These are phyloP conservation scores for Gamarada debralockiae DNA, from an alignment of 495 filamentous ascomycete species.

Conservation along the genomic window DNA sequence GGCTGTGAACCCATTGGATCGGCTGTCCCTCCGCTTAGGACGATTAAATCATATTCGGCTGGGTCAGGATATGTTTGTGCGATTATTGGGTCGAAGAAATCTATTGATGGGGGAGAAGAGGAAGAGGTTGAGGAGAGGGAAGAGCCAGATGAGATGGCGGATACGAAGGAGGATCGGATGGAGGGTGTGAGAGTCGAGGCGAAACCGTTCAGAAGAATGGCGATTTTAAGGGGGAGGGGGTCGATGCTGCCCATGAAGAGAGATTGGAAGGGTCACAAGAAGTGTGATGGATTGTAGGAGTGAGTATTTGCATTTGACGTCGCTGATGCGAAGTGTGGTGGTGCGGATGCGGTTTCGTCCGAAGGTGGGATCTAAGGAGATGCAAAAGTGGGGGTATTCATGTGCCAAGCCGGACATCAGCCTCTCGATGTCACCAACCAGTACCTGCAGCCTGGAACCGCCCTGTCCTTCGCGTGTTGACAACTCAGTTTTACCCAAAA, in stretches of 20 bases:
- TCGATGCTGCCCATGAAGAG: background rate
- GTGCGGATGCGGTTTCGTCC: too few species aligned
- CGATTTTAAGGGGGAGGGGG: constrained; percentile 25
- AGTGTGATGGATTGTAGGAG: background rate
- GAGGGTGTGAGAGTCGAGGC: constrained; percentile 33
- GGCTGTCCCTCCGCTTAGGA: constrained; percentile 42
- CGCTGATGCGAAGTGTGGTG: too few species aligned
- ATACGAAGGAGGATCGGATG: constrained; percentile 37
- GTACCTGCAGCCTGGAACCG: too few species aligned
- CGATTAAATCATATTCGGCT: constrained; percentile 40
- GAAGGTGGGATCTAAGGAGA: too few species aligned
- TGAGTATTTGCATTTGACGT: background rate
- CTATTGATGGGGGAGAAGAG: constrained; percentile 14
- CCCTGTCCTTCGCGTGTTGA: too few species aligned
- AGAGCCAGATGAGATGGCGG: constrained; percentile 31
- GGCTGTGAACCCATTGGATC: constrained; percentile 38
- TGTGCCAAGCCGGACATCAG: too few species aligned
- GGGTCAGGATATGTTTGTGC: constrained; percentile 33
- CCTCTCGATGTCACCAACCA: background rate
- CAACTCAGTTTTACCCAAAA: too few species aligned
- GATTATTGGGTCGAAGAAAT: constrained; percentile 28
- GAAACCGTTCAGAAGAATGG: constrained; percentile 43
- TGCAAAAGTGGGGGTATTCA: too few species aligned
- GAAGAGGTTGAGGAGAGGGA: constrained; percentile 30
- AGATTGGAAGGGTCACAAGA: background rate